A percentile compares a stretch with the other conserved stretches of the same genome.
phyloP scores from a whole-genome alignment of 768 basidiomycete species.

The Trametes maxima region DNA sequence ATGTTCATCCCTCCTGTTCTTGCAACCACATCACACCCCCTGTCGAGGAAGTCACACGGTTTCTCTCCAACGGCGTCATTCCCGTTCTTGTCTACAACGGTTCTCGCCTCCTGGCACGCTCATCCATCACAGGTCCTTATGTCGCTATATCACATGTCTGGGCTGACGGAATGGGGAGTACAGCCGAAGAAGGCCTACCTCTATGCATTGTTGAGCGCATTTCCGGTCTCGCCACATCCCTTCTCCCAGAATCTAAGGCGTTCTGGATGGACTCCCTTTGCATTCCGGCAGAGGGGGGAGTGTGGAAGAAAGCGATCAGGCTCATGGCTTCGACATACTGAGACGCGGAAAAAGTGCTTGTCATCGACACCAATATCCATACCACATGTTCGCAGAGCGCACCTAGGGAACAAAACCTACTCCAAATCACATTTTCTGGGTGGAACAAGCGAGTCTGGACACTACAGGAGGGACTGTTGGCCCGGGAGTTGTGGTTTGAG shows the following conservation, averaged over 20 bases:
- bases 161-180: constrained; percentile 15
- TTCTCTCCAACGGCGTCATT: not conserved
- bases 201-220: constrained; percentile 12
- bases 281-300: constrained; percentile 2
- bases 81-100: constrained; percentile 2
- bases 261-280: constrained; percentile 25
- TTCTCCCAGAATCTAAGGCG: constrained; percentile 13
- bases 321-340: constrained; percentile 23
- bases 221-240: not conserved
- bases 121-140: not conserved
- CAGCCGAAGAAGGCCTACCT: constrained; percentile 17
- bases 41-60: not conserved
- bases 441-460: constrained; percentile 20
- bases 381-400: constrained; percentile 1
- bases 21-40: constrained; percentile 9
- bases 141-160: constrained; percentile 10
- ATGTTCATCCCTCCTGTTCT: constrained; percentile 2
- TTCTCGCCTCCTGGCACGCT: not conserved
- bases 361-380: constrained; percentile 14
- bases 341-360: constrained; percentile 12
- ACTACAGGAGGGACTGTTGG: constrained; percentile 16
- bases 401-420: constrained; percentile 2
- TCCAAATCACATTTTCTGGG: constrained; percentile 8
- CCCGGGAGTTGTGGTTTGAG: constrained; percentile 17
- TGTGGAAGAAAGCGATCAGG: constrained; percentile 14